These are phyloP conservation scores for Pseudocercospora crystallina DNA, from an alignment of 2,329 filamentous ascomycete species.

Conservation along the genomic window DNA sequence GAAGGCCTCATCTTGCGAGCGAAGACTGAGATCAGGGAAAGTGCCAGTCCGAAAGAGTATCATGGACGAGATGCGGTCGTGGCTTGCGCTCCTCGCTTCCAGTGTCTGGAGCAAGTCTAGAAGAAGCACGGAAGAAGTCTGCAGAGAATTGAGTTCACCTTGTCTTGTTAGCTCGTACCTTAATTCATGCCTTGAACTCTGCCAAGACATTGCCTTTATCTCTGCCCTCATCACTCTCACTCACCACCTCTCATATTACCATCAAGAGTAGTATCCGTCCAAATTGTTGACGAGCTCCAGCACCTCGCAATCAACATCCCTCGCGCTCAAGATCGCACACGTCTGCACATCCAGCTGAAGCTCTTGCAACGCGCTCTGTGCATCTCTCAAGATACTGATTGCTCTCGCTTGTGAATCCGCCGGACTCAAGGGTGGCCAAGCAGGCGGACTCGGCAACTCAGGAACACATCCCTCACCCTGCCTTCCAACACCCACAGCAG, in stretches of 20 bases:
- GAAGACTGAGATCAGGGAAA: no score
- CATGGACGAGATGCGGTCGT: no score
- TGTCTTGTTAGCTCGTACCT: no score
- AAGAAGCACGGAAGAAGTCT: no score
- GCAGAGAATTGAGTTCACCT: no score
- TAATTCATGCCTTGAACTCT: no score
- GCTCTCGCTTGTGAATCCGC: constrained; percentile 12
- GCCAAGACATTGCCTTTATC: neutral
- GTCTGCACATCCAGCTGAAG: constrained; percentile 10
- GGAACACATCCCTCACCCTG: constrained; percentile 6
- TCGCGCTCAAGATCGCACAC: constrained; percentile 10
- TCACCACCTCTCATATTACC: neutral
- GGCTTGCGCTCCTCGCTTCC: no score
- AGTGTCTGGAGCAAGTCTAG: no score
- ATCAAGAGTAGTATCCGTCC: constrained; percentile 9
- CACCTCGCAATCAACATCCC: constrained; percentile 14
- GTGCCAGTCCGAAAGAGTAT: no score
- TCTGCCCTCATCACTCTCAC: neutral
- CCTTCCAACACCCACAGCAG: constrained; percentile 6
- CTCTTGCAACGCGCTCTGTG: constrained; percentile 10
- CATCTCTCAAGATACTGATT: constrained; percentile 15
- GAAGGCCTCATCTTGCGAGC: no score
- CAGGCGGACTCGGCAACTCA: constrained; percentile 8
- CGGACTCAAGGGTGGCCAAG: constrained; percentile 14
- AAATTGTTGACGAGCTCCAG: constrained; percentile 11